Evolutionary conservation across 129 eudicot genomes (phyloP).

Genomic region (Calendula officinalis): DNA sequence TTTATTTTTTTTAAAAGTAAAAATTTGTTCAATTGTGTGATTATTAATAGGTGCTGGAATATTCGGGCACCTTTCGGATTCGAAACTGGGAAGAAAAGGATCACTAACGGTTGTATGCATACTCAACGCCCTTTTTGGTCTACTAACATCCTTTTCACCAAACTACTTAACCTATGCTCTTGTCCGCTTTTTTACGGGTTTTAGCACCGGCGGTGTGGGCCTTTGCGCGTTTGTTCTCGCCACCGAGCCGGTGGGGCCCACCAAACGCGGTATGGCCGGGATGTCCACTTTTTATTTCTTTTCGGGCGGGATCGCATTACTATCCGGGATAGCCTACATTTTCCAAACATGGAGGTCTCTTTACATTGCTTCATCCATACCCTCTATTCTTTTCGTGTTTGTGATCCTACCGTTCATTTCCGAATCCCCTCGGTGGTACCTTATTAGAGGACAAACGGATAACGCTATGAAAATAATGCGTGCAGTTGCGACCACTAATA

Average conservation of each 20-base stretch:
- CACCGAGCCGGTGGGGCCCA: conserved; percentile 85
- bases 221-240: conserved; percentile 87
- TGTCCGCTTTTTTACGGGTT: conserved; percentile 69
- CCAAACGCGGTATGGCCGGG: conserved; percentile 78
- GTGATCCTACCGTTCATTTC: conserved; percentile 65
- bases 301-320: conserved; percentile 76
- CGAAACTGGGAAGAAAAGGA: conserved; percentile 76
- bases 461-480: conserved; percentile 64
- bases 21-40: too few relatives aligned
- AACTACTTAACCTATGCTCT: conserved; percentile 61
- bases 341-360: conserved; percentile 71
- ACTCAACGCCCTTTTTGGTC: conserved; percentile 62
- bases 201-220: conserved; percentile 92
- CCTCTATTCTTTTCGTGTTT: conserved; percentile 63
- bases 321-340: conserved; percentile 65
- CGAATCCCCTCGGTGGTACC: conserved; percentile 91
- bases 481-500: conserved; percentile 45
- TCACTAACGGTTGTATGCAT: conserved; percentile 60
- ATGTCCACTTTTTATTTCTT: conserved; percentile 96
- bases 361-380: conserved; percentile 68
- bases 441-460: conserved; percentile 49
- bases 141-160: conserved; percentile 68
- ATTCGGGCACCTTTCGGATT: conserved; percentile 91
- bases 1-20: background rate
- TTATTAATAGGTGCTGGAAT: conserved; percentile 75